Base-by-base conservation (phyloP, 371 early-diverging fungal species). In the Dentiscutata heterogama region DNA sequence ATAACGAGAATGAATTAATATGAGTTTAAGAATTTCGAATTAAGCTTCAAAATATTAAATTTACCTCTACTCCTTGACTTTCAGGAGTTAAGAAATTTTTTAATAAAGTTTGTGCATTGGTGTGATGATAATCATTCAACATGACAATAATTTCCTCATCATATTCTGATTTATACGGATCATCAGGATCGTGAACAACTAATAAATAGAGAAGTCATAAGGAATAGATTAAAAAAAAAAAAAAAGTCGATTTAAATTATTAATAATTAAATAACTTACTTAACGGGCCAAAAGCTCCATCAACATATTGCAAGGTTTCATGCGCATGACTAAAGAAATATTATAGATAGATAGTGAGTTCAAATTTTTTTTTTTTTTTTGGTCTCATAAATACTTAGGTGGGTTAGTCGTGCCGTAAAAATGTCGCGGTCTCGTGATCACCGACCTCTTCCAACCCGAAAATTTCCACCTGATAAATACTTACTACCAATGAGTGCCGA, bases 401-500 rank as follows among this genome's bases (percentile, higher is more conserved):
- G n/a, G n/a, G n/a, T n/a, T n/a, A n/a, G n/a, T n/a, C n/a, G n/a
- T n/a, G n/a, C n/a, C n/a, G n/a, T n/a, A n/a, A n/a, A n/a, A n/a
- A n/a, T n/a, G n/a, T n/a, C n/a, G n/a, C n/a, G n/a, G n/a, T n/a
- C n/a, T n/a, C n/a, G n/a, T n/a, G n/a, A n/a, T n/a, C n/a, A n/a
- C n/a, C n/a, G n/a, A n/a, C n/a, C n/a, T n/a, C n/a, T n/a, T n/a
- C n/a, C n/a, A n/a, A n/a, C n/a, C n/a, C n/a, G n/a, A n/a, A n/a
- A n/a, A n/a, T n/a, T n/a, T n/a, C n/a, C n/a, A n/a, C n/a, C n/a
- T n/a, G n/a, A n/a, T n/a, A n/a, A n/a, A n/a, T 79, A 79, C 79
- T 79, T 39, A 79, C 87, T 86, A 88, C 88, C 87, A 87, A 63
- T 85, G 86, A 35, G 88, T 88, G 22, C 87, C 88, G 71, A 83